Evolutionary conservation across 305 asterid genomes (phyloP).

Genomic region (Caryopteris hybrid): DNA sequence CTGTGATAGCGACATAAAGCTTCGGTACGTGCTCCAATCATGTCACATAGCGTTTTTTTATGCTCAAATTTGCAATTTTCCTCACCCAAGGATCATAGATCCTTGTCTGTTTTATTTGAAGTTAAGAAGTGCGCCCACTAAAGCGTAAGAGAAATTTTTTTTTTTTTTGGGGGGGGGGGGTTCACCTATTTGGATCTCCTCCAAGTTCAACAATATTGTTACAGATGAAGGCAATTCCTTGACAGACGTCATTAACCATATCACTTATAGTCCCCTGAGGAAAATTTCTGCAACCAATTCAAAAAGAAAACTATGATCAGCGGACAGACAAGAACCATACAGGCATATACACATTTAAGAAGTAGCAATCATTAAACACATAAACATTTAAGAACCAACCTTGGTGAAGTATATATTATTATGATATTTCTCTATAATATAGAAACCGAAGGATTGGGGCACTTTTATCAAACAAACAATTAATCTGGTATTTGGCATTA

Average conservation of each 20-base stretch:
- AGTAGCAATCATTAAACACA: conserved; percentile 1
- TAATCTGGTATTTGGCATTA: conserved; percentile 5
- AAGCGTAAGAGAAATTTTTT: not conserved
- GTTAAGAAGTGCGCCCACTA: not conserved
- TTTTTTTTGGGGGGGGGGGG: not conserved
- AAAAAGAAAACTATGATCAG: conserved; percentile 15
- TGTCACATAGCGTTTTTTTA: not conserved
- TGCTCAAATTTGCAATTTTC: conserved; percentile 1
- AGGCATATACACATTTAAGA: not conserved
- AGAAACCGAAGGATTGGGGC: conserved; percentile 6
- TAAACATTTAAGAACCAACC: too few species aligned
- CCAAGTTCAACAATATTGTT: conserved; percentile 67
- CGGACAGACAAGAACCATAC: conserved; percentile 9
- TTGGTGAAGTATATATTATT: not conserved
- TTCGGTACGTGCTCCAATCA: conserved; percentile 13
- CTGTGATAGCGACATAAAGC: not conserved
- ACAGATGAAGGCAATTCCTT: conserved; percentile 75
- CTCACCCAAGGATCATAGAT: not conserved
- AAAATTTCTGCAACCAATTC: conserved; percentile 68
- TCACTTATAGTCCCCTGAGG: conserved; percentile 99
- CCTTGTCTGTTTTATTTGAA: not conserved
- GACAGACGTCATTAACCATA: conserved; percentile 78
- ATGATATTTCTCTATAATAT: not conserved
- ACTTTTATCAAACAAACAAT: conserved; percentile 10
- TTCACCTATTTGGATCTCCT: conserved; percentile 88